Base-by-base conservation (phyloP, 2,329 filamentous ascomycete genomes). In the Fusarium anguioides region DNA sequence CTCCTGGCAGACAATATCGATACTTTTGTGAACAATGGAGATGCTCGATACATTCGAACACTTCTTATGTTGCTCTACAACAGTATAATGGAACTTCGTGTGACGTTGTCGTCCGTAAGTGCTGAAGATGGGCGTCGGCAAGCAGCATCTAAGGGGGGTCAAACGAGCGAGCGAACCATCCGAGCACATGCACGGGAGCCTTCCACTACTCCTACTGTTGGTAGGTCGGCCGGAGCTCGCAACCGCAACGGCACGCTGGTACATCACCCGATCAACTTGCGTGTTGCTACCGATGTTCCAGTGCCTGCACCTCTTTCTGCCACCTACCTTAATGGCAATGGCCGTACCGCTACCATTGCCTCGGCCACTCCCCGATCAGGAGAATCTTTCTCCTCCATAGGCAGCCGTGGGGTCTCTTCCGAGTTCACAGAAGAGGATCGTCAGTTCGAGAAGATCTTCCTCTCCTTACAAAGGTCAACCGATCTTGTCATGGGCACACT, bases 371-470 rank as follows among this genome's bases (percentile, higher is more conserved):
- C 93, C 42, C 89, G 92, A 23, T 96, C 93, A 9, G 91, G 90
- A 40, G 93, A 97, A 72, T 93, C 92, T 0, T 96, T 96, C 75
- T 84, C 83, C 3, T 88, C 89, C 0, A 81, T 83, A 6, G 82
- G 82, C 29, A 77, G 71, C 21, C 76, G 75, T 26, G 74, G 82
- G 52, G 80, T 82, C 27, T 82, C 85, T 39, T 76, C 87, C 11
- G 91, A 93, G 48, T 87, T 89, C 47, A 86, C 86, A 4, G 91
- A 93, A 66, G 93, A 97, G 65, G 93, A 97, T 70, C 85, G 87
- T 17, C 86, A 89, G 26, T 97, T 97, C 69, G 94, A 97, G 65
- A 87, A 84, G 63, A 93, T 97, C 21, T 97, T 92, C 79, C 75
- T 93, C 31, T 91, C 91, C 42, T 82, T 97, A 23, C 89, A 90